Evolutionary conservation across 2,329 filamentous ascomycete species (phyloP).

Genomic region (Fusarium abutilonis): DNA sequence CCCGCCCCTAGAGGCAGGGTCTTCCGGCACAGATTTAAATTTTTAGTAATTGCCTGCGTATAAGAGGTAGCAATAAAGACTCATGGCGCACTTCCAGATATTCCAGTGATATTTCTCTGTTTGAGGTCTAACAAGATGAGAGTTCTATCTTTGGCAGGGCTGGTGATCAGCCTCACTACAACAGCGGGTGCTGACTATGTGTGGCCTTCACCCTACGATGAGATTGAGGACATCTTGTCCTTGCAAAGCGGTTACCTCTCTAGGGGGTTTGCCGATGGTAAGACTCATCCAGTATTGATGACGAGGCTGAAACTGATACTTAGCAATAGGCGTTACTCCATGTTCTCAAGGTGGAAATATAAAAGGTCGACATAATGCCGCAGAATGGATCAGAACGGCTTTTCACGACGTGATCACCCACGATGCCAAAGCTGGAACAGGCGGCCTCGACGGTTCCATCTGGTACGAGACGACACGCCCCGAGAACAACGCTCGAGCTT

Average conservation of each 20-base stretch:
- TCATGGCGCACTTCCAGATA: neutral
- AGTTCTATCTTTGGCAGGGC: neutral
- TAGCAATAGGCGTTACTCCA: constrained; percentile 30
- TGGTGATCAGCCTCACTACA: neutral
- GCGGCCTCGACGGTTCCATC: constrained; percentile 38
- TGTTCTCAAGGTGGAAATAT: constrained; percentile 33
- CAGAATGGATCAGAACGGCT: constrained; percentile 40
- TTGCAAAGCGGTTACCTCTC: constrained; percentile 18
- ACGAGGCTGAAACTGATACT: neutral
- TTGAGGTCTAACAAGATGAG: neutral
- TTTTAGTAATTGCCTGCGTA: neutral
- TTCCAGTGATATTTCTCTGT: neutral
- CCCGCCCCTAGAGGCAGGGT: neutral
- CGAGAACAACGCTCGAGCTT: constrained; percentile 36
- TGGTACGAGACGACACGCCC: constrained; percentile 37
- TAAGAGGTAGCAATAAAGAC: neutral
- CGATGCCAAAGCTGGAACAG: constrained; percentile 23
- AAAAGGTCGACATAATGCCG: constrained; percentile 36
- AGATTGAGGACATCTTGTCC: constrained; percentile 19
- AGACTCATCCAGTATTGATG: neutral
- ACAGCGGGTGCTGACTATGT: neutral
- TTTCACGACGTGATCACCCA: constrained; percentile 41
- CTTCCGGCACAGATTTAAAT: neutral
- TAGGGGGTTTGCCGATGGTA: constrained; percentile 11
- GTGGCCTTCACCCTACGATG: constrained; percentile 19